Base-by-base conservation (phyloP, 768 basidiomycete species). In the Naematelia encephala region DNA sequence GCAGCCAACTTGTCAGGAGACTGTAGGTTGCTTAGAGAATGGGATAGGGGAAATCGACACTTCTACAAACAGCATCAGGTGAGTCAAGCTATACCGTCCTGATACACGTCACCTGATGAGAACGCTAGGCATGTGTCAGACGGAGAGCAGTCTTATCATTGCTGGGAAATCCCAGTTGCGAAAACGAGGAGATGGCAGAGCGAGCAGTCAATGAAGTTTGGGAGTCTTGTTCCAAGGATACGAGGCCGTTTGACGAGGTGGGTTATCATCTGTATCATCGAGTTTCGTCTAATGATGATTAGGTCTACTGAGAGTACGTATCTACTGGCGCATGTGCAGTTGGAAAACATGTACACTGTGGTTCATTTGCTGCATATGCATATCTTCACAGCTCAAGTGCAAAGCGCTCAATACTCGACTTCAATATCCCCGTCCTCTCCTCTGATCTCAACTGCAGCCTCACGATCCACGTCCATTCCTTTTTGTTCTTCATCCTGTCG, bases 1-100 rank as follows among this genome's bases (percentile, higher is more conserved):
- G 93, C 96, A 0, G 94, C 91, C 62, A 94, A 85, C 75, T 77
- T 98, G 51, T 90, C 90, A 63, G 93, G 94, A 5, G 94, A 98
- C 77, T 99, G 96, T 78, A 82, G 85, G 53, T 94, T 84, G 80
- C 82, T 83, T 29, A 84, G 91, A 60, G 93, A 98, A 77, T 74
- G 94, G 22, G 80, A 83, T 42, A 82, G 92, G 27, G 88, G 90
- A 3, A 83, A 87, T 72, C 80, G 86, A 60, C 79, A 84, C 3
- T 91, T 96, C 78, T 86, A 89, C 56, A 94, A 93, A 78, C 91
- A 96, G 70, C 93, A 97, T 78, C 91, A 94, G 83, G 93, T 90
- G 63, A 50, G 81, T 56, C 5, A 5, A 19, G 22, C 19, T 23
- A 48, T 48, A 12, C 50, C 23, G 61, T 62, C 12, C 28, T 59